phyloP scores from a whole-genome alignment of 441 rosid genomes.

The Brassica balearica region DNA sequence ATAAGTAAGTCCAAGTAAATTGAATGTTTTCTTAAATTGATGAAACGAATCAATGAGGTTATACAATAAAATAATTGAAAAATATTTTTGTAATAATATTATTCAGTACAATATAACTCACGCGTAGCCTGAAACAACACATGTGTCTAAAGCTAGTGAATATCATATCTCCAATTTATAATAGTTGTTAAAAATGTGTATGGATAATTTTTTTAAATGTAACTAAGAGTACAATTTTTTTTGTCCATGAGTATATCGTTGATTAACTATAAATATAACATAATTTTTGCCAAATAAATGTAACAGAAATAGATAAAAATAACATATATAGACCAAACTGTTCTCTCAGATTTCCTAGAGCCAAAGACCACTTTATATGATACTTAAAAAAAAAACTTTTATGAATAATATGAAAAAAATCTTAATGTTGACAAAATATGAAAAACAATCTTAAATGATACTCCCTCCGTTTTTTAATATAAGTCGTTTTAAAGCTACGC shows the following conservation, averaged over 20 bases:
- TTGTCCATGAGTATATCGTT: neutral
- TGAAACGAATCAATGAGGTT: too few species aligned
- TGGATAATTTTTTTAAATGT: neutral
- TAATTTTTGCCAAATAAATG: neutral
- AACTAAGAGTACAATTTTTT: neutral
- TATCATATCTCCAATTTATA: neutral
- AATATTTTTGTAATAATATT: too few species aligned
- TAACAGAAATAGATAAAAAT: neutral
- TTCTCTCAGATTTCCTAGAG: constrained; percentile 23
- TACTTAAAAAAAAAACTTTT: neutral
- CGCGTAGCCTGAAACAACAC: too few species aligned
- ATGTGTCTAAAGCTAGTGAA: neutral
- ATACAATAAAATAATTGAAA: too few species aligned
- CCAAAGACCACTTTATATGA: neutral
- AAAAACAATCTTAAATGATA: too few species aligned
- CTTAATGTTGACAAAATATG: neutral
- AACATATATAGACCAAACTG: neutral
- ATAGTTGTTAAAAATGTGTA: neutral
- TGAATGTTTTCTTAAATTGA: too few species aligned
- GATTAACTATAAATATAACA: neutral
- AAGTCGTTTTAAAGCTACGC: too few species aligned
- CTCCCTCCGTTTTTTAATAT: too few species aligned
- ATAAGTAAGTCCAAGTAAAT: neutral
- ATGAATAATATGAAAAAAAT: neutral
- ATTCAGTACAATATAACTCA: too few species aligned